Conservation (phyloP, 1,139 yeast genomes). For the Yamadazyma pseudoaaseri region DNA sequence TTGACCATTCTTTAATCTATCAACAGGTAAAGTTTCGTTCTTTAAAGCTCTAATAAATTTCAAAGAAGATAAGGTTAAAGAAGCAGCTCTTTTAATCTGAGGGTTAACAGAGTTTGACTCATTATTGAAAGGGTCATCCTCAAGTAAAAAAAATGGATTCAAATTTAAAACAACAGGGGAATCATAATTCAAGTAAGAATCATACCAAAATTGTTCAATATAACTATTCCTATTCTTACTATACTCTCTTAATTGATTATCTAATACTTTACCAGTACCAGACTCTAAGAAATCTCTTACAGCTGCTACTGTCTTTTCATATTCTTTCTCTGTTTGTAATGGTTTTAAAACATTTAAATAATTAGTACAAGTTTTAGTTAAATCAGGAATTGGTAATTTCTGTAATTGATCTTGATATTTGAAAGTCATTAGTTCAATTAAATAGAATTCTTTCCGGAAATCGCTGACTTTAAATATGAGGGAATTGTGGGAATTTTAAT, state of each 20-base stretch:
- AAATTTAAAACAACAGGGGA: slow-evolving; percentile 85
- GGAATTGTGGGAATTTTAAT: slow-evolving; percentile 1
- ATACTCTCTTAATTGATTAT: slow-evolving; percentile 61
- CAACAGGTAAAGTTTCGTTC: slow-evolving; percentile 73
- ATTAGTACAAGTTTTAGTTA: slow-evolving; percentile 59
- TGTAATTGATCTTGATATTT: slow-evolving; percentile 55
- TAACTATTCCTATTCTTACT: slow-evolving; percentile 67
- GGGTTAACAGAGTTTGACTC: slow-evolving; percentile 52
- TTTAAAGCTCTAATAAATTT: slow-evolving; percentile 79
- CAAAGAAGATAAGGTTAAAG: slow-evolving; percentile 73
- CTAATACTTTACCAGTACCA: slow-evolving; percentile 60
- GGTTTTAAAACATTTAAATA: slow-evolving; percentile 72
- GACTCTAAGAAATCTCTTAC: slow-evolving; percentile 56
- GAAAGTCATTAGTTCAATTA: slow-evolving; percentile 30
- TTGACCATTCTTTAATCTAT: slow-evolving; percentile 58
- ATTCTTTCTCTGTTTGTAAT: slow-evolving; percentile 71
- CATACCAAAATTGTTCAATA: slow-evolving; percentile 93
- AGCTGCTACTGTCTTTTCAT: slow-evolving; percentile 56
- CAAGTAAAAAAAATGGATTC: slow-evolving; percentile 83
- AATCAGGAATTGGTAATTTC: slow-evolving; percentile 76
- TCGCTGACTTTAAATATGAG: not conserved
- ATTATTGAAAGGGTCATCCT: slow-evolving; percentile 86
- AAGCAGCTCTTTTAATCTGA: slow-evolving; percentile 80
- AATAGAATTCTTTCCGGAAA: too few species aligned
- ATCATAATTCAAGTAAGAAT: slow-evolving; percentile 81